Percentiles rank a stretch among this genome's conserved stretches.
Conservation (phyloP, 139 green algal genomes). For the Dunaliella primolecta region DNA sequence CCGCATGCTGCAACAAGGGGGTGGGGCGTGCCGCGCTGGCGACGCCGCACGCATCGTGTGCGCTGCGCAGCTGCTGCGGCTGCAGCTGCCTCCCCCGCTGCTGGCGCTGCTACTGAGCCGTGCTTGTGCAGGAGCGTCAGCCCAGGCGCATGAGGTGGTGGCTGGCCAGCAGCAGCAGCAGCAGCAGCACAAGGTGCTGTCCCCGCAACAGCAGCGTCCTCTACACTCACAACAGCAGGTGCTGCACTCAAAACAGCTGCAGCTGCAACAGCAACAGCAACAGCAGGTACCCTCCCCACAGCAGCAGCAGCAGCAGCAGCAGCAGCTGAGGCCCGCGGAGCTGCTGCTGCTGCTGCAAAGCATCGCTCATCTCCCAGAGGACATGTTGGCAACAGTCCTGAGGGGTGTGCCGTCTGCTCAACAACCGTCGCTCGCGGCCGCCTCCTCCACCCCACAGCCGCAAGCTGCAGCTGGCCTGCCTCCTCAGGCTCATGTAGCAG, state of each 20-base stretch:
- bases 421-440: too few species aligned
- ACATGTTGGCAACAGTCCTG: not conserved
- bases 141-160: not conserved
- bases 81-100: not conserved
- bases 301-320: slow-evolving; percentile 1
- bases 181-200: not conserved
- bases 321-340: not conserved
- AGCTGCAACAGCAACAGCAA: slow-evolving; percentile 10
- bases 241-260: not conserved
- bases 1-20: not conserved
- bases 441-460: too few species aligned
- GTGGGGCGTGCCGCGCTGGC: not conserved
- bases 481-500: too few species aligned
- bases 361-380: not conserved
- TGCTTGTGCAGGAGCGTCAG: not conserved
- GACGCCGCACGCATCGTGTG: not conserved
- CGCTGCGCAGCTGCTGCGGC: not conserved
- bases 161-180: slow-evolving; percentile 14
- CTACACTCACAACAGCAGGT: not conserved
- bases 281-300: not conserved
- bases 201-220: slow-evolving; percentile 4
- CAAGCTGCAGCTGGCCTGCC: too few species aligned
- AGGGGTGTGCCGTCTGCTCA: not conserved
- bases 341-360: not conserved
- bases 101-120: not conserved